Evolutionary conservation across 495 filamentous ascomycete genomes (phyloP).

Genomic region (Daldinia loculata): DNA sequence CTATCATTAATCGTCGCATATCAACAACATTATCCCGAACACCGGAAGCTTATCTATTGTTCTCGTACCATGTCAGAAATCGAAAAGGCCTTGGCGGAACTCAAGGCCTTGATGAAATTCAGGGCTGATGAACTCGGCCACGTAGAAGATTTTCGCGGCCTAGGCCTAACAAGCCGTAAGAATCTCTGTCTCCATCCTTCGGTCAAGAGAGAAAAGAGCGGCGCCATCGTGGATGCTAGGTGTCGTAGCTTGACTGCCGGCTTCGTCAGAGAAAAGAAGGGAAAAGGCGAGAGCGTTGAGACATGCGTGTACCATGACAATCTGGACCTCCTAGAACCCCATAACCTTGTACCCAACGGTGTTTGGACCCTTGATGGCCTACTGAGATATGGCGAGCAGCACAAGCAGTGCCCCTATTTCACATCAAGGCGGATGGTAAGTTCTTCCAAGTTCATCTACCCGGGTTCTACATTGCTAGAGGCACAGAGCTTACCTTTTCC

Average conservation of each 20-base stretch:
- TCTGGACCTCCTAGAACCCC: slow-evolving; percentile 90
- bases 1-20: slow-evolving; percentile 96
- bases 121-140: slow-evolving; percentile 83
- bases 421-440: slow-evolving; percentile 90
- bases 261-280: slow-evolving; percentile 97
- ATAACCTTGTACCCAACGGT: slow-evolving; percentile 90
- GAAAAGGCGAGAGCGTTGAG: slow-evolving; percentile 91
- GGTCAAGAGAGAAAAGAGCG: slow-evolving; percentile 95
- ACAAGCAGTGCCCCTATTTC: slow-evolving; percentile 98
- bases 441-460: not conserved
- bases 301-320: slow-evolving; percentile 98
- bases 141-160: slow-evolving; percentile 89
- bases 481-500: slow-evolving; percentile 18
- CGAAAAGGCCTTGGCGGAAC: slow-evolving; percentile 93
- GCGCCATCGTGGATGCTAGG: slow-evolving; percentile 88
- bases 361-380: slow-evolving; percentile 96
- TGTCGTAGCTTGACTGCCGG: slow-evolving; percentile 95
- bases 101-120: slow-evolving; percentile 94
- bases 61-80: slow-evolving; percentile 96
- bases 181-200: slow-evolving; percentile 96
- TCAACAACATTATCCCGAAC: slow-evolving; percentile 88
- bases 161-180: slow-evolving; percentile 95
- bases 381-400: slow-evolving; percentile 86
- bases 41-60: slow-evolving; percentile 97
- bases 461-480: not conserved